Percentiles rank a stretch among this genome's conserved stretches.
Conservation (phyloP, 257 asterid genomes). For the Cynanchum wilfordii region DNA sequence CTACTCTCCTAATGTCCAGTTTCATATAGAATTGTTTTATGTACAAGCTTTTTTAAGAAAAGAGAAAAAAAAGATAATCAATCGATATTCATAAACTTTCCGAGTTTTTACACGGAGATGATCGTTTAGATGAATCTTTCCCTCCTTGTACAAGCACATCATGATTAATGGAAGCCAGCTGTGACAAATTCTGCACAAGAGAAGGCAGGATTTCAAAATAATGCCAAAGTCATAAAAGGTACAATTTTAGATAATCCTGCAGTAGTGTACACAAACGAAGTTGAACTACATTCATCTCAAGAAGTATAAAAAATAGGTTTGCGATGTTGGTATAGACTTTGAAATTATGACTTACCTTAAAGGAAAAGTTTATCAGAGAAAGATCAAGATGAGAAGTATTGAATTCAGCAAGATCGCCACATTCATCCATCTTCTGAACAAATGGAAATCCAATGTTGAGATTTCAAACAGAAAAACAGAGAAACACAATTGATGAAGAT, state of each 20-base stretch:
- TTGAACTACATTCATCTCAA: not conserved
- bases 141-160: constrained; percentile 80
- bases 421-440: constrained; percentile 73
- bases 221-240: not conserved
- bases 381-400: constrained; percentile 69
- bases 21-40: not conserved
- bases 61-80: not conserved
- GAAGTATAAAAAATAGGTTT: not conserved
- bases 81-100: constrained; percentile 14
- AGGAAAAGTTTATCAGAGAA: constrained; percentile 79
- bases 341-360: constrained; percentile 48
- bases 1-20: not conserved
- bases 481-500: not conserved
- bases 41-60: not conserved
- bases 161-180: constrained; percentile 83
- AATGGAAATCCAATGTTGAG: constrained; percentile 19
- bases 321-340: not conserved
- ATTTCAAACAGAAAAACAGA: constrained; percentile 9
- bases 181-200: constrained; percentile 73
- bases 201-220: not conserved
- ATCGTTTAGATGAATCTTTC: constrained; percentile 50
- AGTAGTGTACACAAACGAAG: too few relatives aligned
- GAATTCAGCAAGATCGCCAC: constrained; percentile 75
- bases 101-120: constrained; percentile 54
- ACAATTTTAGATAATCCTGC: too few relatives aligned